phyloP scores from a whole-genome alignment of 331 rosid genomes.

The Cydonia oblonga region DNA sequence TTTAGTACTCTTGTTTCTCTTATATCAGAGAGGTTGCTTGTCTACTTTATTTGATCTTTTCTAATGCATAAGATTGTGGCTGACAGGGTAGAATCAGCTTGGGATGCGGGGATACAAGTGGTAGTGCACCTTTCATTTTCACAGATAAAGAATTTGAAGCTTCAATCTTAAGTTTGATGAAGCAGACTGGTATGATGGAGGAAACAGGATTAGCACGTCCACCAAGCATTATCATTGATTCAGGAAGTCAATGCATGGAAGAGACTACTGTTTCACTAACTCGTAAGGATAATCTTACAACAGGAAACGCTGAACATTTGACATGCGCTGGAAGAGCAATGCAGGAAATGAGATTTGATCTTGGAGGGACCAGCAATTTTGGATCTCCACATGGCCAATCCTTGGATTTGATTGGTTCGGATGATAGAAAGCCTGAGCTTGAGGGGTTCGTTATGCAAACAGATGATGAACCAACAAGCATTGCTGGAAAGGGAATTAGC shows the following conservation, averaged over 20 bases:
- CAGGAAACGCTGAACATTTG: constrained; percentile 21
- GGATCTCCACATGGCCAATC: constrained; percentile 25
- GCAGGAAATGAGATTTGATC: constrained; percentile 24
- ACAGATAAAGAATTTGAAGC: constrained; percentile 7
- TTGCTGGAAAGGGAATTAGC: constrained; percentile 27
- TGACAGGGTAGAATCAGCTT: constrained; percentile 27
- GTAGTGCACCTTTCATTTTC: constrained; percentile 14
- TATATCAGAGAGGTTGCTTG: background rate
- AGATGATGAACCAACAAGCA: constrained; percentile 37
- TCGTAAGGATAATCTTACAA: constrained; percentile 9
- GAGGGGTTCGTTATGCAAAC: constrained; percentile 60
- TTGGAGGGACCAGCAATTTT: constrained; percentile 21
- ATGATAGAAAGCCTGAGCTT: constrained; percentile 50
- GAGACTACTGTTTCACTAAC: constrained; percentile 19
- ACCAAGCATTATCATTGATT: constrained; percentile 10
- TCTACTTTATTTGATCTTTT: background rate
- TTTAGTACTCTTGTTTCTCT: background rate
- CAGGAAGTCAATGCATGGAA: constrained; percentile 15
- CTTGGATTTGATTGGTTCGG: constrained; percentile 27
- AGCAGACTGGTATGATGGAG: constrained; percentile 9
- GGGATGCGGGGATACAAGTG: constrained; percentile 24
- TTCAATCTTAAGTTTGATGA: constrained; percentile 14
- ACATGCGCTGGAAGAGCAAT: constrained; percentile 18
- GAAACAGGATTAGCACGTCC: constrained; percentile 20
- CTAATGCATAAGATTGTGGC: constrained; percentile 11